Evolutionary conservation across 768 basidiomycete genomes (phyloP).

Genomic region (Russula emetica): DNA sequence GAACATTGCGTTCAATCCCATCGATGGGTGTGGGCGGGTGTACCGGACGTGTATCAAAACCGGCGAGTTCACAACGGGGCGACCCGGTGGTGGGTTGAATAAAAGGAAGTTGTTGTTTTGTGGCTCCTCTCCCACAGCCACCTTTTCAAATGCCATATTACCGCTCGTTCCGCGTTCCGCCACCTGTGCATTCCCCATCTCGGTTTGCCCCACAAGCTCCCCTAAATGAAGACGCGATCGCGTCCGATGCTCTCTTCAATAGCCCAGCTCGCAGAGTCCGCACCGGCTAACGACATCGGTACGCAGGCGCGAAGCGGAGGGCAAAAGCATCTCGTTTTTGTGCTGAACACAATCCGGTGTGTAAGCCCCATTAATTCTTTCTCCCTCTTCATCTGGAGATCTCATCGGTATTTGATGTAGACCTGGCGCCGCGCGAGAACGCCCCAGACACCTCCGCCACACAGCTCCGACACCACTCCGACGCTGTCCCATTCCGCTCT

Average conservation of each 20-base stretch:
- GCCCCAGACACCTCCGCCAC: slow-evolving; percentile 85
- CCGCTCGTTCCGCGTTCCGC: too few species aligned
- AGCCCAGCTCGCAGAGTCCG: slow-evolving; percentile 44
- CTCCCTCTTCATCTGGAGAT: too few species aligned
- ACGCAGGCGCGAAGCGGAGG: slow-evolving; percentile 46
- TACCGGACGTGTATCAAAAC: too few species aligned
- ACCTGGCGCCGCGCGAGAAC: slow-evolving; percentile 83
- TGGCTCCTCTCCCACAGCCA: too few species aligned
- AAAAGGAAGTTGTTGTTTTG: too few species aligned
- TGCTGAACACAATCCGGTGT: slow-evolving; percentile 93
- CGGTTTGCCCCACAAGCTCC: slow-evolving; percentile 14
- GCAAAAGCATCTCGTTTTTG: slow-evolving; percentile 61
- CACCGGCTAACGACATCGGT: slow-evolving; percentile 44
- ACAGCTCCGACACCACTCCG: too few species aligned
- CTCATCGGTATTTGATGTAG: slow-evolving; percentile 38
- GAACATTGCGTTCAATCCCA: too few species aligned
- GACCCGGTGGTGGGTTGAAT: too few species aligned
- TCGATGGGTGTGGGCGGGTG: too few species aligned
- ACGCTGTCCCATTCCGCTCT: slow-evolving; percentile 88
- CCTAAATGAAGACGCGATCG: slow-evolving; percentile 50
- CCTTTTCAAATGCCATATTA: too few species aligned
- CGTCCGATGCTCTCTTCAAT: slow-evolving; percentile 67
- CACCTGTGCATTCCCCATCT: neutral
- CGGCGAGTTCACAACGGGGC: too few species aligned
- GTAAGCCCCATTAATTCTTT: slow-evolving; percentile 31